phyloP scores from a whole-genome alignment of 2,329 filamentous ascomycete species.

The Claviceps spartinae region DNA sequence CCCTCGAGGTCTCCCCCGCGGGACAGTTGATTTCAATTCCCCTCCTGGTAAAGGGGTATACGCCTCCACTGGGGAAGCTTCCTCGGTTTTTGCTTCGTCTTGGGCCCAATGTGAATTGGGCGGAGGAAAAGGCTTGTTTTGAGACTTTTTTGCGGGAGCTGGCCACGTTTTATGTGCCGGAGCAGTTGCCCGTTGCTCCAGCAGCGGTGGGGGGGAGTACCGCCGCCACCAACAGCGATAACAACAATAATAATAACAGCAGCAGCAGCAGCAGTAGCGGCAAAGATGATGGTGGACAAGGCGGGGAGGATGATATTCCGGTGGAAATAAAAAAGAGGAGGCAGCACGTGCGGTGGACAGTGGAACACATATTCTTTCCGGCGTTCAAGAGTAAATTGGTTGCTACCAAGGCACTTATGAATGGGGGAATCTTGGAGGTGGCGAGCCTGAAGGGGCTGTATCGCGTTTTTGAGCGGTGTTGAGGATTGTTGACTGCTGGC shows the following conservation, averaged over 20 bases:
- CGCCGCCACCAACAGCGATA: constrained; percentile 3
- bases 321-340: constrained; percentile 45
- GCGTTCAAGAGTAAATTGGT: constrained; percentile 73
- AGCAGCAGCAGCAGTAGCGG: neutral
- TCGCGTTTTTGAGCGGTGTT: constrained; percentile 89
- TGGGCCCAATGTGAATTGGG: constrained; percentile 82
- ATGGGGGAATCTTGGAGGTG: constrained; percentile 65
- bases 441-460: constrained; percentile 89
- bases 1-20: constrained; percentile 62
- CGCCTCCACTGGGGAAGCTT: constrained; percentile 71
- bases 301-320: constrained; percentile 23
- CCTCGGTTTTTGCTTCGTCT: constrained; percentile 78
- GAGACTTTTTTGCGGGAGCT: constrained; percentile 73
- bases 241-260: neutral
- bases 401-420: constrained; percentile 64
- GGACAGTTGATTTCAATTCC: constrained; percentile 72
- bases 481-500: constrained; percentile 12
- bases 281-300: constrained; percentile 8
- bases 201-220: neutral
- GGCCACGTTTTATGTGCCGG: constrained; percentile 81
- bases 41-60: constrained; percentile 78
- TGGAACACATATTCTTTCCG: constrained; percentile 84
- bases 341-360: constrained; percentile 53
- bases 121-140: constrained; percentile 73
- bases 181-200: constrained; percentile 52